Evolutionary conservation across 2,329 filamentous ascomycete genomes (phyloP).

Genomic region (Elsinoe fawcettii): DNA sequence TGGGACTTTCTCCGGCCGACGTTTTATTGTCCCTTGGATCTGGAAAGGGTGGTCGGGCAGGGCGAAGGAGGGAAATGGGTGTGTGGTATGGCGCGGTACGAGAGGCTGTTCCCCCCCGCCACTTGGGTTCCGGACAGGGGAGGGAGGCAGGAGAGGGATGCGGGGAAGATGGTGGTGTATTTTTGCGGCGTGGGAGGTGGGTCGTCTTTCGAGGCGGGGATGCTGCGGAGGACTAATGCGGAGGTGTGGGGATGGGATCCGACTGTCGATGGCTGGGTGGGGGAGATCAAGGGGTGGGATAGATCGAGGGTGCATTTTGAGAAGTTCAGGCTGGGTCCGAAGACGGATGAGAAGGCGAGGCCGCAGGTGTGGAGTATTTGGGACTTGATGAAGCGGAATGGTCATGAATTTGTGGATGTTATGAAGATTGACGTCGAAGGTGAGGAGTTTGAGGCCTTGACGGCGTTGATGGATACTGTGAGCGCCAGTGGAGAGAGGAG

Average conservation of each 20-base stretch:
- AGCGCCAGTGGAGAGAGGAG: not conserved
- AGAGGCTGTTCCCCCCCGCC: not conserved
- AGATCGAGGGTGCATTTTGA: constrained; percentile 28
- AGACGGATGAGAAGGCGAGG: constrained; percentile 22
- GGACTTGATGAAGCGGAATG: constrained; percentile 34
- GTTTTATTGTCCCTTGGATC: constrained; percentile 36
- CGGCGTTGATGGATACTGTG: not conserved
- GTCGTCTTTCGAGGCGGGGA: constrained; percentile 34
- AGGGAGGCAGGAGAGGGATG: not conserved
- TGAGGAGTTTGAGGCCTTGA: constrained; percentile 27
- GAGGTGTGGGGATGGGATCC: constrained; percentile 35
- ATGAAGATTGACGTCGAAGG: constrained; percentile 38
- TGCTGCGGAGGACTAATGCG: constrained; percentile 28
- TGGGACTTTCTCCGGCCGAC: constrained; percentile 37
- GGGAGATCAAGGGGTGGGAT: constrained; percentile 18
- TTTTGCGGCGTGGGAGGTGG: constrained; percentile 35
- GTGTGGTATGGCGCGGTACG: constrained; percentile 30
- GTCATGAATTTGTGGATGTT: constrained; percentile 35
- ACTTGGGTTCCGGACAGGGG: not conserved
- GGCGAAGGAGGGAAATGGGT: constrained; percentile 41
- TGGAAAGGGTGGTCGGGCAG: constrained; percentile 34
- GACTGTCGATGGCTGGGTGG: constrained; percentile 23
- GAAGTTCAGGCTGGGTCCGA: constrained; percentile 28
- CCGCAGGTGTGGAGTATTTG: constrained; percentile 32
- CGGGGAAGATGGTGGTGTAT: constrained; percentile 22